A percentile compares a stretch with the other conserved stretches of the same genome.
phyloP scores from a whole-genome alignment of 1,139 yeast genomes.

The Blastobotrys persicus region DNA sequence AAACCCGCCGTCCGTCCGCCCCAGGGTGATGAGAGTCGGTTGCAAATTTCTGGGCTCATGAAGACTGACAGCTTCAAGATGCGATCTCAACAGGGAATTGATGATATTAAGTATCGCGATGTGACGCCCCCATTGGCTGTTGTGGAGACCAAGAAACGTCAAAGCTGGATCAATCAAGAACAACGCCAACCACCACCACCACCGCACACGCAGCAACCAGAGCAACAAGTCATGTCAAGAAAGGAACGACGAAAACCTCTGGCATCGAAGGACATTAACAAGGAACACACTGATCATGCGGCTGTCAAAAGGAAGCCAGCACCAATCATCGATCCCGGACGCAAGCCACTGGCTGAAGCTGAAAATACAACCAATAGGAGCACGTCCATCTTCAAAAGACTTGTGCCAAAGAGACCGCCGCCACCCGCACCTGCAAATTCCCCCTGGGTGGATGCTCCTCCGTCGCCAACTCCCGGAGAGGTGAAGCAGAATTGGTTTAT shows the following conservation, averaged over 20 bases:
- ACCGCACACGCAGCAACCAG: conserved; percentile 2
- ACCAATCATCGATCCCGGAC: neutral
- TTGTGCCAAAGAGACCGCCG: conserved; percentile 25
- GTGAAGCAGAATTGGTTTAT: conserved; percentile 42
- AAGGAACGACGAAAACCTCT: conserved; percentile 17
- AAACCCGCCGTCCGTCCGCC: neutral
- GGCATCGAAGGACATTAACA: conserved; percentile 18
- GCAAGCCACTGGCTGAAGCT: neutral
- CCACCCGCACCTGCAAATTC: conserved; percentile 15
- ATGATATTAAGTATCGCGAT: conserved; percentile 1
- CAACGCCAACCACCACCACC: conserved; percentile 9
- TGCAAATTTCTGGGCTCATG: conserved; percentile 31
- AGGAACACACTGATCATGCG: neutral
- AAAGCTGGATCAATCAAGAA: neutral
- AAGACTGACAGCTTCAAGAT: conserved; percentile 31
- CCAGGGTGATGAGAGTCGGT: conserved; percentile 16
- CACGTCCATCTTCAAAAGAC: conserved; percentile 21
- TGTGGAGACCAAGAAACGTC: conserved; percentile 4
- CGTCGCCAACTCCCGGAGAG: conserved; percentile 25
- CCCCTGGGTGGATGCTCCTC: conserved; percentile 14
- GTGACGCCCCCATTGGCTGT: conserved; percentile 9
- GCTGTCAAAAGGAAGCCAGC: neutral
- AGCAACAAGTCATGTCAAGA: neutral
- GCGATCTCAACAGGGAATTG: conserved; percentile 7
- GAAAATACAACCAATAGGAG: conserved; percentile 7